Conservation (phyloP, 2,329 filamentous ascomycete genomes). For the Pezicula neosporulosa region DNA sequence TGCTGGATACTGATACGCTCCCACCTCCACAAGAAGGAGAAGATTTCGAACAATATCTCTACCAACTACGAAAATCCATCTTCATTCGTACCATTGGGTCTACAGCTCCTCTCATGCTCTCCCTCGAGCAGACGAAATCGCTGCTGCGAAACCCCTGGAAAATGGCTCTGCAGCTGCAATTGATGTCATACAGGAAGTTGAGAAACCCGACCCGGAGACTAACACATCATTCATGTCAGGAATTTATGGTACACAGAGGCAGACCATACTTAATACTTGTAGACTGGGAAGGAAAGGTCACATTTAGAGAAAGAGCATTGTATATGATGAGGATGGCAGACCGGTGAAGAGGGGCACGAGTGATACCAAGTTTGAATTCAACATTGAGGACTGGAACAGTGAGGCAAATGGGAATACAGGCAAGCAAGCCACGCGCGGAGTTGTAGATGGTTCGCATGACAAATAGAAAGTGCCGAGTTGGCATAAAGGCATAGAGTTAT, state of each 20-base stretch:
- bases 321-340: slow-evolving; percentile 57
- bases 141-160: slow-evolving; percentile 20
- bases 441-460: slow-evolving; percentile 2
- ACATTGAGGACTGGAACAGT: slow-evolving; percentile 44
- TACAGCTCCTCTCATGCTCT: slow-evolving; percentile 31
- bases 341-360: slow-evolving; percentile 49
- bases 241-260: slow-evolving; percentile 62
- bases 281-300: slow-evolving; percentile 60
- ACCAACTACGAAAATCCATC: slow-evolving; percentile 53
- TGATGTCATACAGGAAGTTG: slow-evolving; percentile 5
- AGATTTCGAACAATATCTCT: slow-evolving; percentile 51
- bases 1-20: slow-evolving; percentile 56
- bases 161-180: slow-evolving; percentile 1
- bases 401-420: slow-evolving; percentile 22
- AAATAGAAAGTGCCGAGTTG: slow-evolving; percentile 2
- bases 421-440: slow-evolving; percentile 11
- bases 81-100: slow-evolving; percentile 57
- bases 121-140: slow-evolving; percentile 30
- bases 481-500: neutral
- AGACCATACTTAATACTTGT: slow-evolving; percentile 60
- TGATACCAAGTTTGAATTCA: slow-evolving; percentile 53
- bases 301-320: slow-evolving; percentile 55
- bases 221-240: slow-evolving; percentile 51
- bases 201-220: slow-evolving; percentile 34
- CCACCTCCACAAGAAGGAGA: slow-evolving; percentile 32